Base-by-base conservation (phyloP, 2,329 filamentous ascomycete species). In the Zopfia rhizophila region DNA sequence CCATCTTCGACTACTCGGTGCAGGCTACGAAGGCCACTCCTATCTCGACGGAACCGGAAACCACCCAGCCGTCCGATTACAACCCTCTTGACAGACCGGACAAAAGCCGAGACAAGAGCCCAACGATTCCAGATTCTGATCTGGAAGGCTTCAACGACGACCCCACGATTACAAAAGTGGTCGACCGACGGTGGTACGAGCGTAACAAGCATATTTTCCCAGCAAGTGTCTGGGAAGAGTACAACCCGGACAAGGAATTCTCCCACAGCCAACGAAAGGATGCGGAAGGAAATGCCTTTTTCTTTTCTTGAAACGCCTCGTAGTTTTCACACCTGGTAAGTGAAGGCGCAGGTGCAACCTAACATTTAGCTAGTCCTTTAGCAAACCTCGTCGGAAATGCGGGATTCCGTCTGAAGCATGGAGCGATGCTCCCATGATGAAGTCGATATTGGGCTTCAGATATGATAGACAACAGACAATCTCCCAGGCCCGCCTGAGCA, bases 171-270 rank as follows among this genome's bases (percentile, higher is more conserved):
- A 97, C 93, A 3, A 97, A 97, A 69, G 92, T 99, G 3, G 93
- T 99, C 3, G 93, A 99, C 75, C 83, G 94, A 49, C 80, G 94
- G 49, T 99, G 94, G 94, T 99, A 97, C 70, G 91, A 97, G 77
- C 84, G 87, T 65, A 97, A 97, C 70, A 99, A 97, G 74, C 94
- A 99, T 72, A 97, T 99, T 46, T 99, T 93, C 69, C 94, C 94
- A 0, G 93, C 93, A 14, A 97, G 90, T 68, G 83, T 93, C 33
- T 99, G 94, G 94, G 90, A 92, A 61, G 89, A 96, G 53, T 99
- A 96, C 69, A 92, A 96, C 57, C 88, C 91, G 0, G 90, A 90
- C 51, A 90, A 89, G 72, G 89, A 97, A 62, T 96, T 96, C 75
- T 82, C 84, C 64, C 82, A 79, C 55, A 85, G 90, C 58, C 83